A percentile compares a stretch with the other conserved stretches of the same genome.
Conservation (phyloP, 2,329 filamentous ascomycete genomes). For the Cercospora nicotianae region DNA sequence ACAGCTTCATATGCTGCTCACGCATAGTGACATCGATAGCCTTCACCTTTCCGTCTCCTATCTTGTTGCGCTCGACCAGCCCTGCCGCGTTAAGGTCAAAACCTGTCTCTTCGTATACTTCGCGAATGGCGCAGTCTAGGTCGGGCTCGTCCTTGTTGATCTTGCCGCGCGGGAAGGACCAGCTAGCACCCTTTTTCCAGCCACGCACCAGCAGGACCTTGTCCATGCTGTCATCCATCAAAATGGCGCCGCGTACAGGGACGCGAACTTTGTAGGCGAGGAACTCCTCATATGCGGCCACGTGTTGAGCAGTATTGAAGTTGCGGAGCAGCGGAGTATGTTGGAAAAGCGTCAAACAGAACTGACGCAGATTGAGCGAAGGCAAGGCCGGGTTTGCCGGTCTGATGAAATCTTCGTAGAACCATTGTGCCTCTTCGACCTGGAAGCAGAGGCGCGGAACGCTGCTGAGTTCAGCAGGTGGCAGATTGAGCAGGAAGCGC, state of each 20-base stretch:
- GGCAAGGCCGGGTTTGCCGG: slow-evolving; percentile 74
- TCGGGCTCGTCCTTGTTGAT: slow-evolving; percentile 98
- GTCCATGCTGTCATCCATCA: slow-evolving; percentile 94
- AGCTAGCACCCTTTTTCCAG: slow-evolving; percentile 94
- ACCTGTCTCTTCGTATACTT: slow-evolving; percentile 95
- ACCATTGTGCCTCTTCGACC: slow-evolving; percentile 99
- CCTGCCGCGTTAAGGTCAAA: slow-evolving; percentile 76
- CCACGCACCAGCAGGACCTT: slow-evolving; percentile 90
- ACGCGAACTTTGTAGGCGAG: slow-evolving; percentile 91
- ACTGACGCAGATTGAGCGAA: slow-evolving; percentile 78
- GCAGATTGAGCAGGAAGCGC: slow-evolving; percentile 96
- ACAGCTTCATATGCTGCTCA: slow-evolving; percentile 89
- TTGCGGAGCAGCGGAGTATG: slow-evolving; percentile 86
- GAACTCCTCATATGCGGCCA: slow-evolving; percentile 86
- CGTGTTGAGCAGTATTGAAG: slow-evolving; percentile 75
- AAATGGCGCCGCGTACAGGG: slow-evolving; percentile 88
- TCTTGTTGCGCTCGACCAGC: slow-evolving; percentile 65
- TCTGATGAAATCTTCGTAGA: slow-evolving; percentile 98
- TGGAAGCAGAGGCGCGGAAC: slow-evolving; percentile 97
- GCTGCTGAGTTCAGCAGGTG: slow-evolving; percentile 82
- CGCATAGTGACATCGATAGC: slow-evolving; percentile 86
- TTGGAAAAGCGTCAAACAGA: slow-evolving; percentile 87
- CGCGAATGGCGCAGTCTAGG: slow-evolving; percentile 86
- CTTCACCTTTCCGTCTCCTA: slow-evolving; percentile 62
- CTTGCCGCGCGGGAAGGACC: slow-evolving; percentile 96